These are phyloP conservation scores for Xylaria venustula DNA, from an alignment of 495 filamentous ascomycete genomes.

Conservation along the genomic window DNA sequence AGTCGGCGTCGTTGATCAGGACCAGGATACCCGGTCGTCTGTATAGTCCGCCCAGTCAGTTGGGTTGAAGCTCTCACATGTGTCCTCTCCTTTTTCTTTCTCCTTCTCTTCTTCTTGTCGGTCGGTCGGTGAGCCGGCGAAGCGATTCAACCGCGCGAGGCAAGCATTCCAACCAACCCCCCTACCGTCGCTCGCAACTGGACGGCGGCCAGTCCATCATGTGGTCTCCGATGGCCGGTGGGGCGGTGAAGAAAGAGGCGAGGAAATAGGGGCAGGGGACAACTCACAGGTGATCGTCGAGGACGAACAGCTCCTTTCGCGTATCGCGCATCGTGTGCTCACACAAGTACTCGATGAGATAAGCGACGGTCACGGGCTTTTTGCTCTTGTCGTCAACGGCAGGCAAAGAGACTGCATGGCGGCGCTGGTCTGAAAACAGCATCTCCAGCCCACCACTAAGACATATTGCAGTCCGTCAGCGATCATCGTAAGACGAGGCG, in stretches of 20 bases:
- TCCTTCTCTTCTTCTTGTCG: no score
- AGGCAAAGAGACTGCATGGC: constrained; percentile 68
- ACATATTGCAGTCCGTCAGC: not conserved
- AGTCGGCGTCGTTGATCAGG: constrained; percentile 95
- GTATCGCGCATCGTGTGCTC: constrained; percentile 79
- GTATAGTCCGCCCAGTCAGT: constrained; percentile 7
- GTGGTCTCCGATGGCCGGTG: constrained; percentile 10
- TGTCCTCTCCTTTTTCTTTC: not conserved
- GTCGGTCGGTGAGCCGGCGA: not conserved
- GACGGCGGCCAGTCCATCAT: not conserved
- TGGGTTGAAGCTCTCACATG: not conserved
- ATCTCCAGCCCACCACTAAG: constrained; percentile 90
- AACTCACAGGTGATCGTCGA: constrained; percentile 82
- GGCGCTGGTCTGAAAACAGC: constrained; percentile 80
- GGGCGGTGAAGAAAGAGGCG: constrained; percentile 7
- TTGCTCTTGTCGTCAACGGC: constrained; percentile 56
- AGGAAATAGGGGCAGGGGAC: not conserved
- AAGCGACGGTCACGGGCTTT: constrained; percentile 65
- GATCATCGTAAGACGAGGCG: not conserved
- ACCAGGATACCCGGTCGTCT: constrained; percentile 97
- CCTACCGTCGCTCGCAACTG: not conserved
- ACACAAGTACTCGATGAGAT: constrained; percentile 77
- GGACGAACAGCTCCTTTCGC: constrained; percentile 85
- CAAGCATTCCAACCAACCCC: not conserved
- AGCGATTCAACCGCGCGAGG: not conserved